A percentile compares a stretch with the other conserved stretches of the same genome.
Evolutionary conservation across 768 basidiomycete species (phyloP).

Genomic region (Dioszegia hungarica): DNA sequence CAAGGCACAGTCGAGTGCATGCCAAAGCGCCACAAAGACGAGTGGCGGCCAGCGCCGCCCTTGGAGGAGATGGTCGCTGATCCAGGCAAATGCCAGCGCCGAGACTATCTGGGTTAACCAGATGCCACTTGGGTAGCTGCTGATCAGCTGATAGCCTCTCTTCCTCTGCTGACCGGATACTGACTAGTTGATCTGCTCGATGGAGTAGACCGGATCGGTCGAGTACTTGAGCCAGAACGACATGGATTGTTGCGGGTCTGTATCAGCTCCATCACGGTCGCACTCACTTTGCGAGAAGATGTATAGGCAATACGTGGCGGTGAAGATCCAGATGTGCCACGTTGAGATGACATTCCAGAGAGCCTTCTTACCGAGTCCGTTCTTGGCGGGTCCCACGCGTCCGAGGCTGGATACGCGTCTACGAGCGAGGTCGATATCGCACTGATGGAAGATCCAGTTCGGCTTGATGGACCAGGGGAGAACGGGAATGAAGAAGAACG

Average conservation of each 20-base stretch:
- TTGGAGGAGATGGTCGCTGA: constrained; percentile 20
- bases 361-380: constrained; percentile 2
- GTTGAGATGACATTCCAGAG: constrained; percentile 13
- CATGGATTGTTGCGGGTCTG: constrained; percentile 19
- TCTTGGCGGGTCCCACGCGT: constrained; percentile 16
- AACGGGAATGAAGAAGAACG: constrained; percentile 27
- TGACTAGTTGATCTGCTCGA: constrained; percentile 5
- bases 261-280: neutral
- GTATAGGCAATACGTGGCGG: constrained; percentile 14
- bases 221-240: constrained; percentile 34
- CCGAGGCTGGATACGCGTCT: constrained; percentile 8
- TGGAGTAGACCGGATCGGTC: constrained; percentile 4
- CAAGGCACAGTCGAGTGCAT: constrained; percentile 7
- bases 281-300: constrained; percentile 17
- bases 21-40: constrained; percentile 11
- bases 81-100: constrained; percentile 24
- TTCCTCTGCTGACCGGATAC: neutral
- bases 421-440: constrained; percentile 25
- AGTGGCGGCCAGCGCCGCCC: constrained; percentile 28
- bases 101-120: constrained; percentile 21
- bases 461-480: constrained; percentile 17
- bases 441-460: constrained; percentile 15
- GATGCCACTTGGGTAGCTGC: constrained; percentile 19
- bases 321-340: constrained; percentile 33
- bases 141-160: too few species aligned